These are phyloP conservation scores for Aspergillus aculeatinus DNA, from an alignment of 2,329 filamentous ascomycete species.

Conservation along the genomic window DNA sequence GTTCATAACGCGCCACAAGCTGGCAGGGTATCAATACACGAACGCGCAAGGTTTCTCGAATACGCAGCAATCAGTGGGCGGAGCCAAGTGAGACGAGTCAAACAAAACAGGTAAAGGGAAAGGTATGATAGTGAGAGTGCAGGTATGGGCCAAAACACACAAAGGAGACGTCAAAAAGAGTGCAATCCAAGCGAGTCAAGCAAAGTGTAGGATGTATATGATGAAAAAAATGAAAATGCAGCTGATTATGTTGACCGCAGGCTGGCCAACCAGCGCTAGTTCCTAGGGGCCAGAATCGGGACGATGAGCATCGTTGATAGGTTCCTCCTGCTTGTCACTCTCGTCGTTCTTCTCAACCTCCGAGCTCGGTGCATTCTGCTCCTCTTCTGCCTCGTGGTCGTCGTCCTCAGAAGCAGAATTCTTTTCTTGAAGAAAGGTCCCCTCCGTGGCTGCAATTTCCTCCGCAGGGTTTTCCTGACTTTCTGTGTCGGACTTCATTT, in stretches of 20 bases:
- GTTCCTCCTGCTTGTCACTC: neutral
- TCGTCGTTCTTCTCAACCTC: constrained; percentile 11
- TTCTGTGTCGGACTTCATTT: neutral
- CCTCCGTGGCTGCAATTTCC: constrained; percentile 12
- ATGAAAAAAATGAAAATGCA: constrained; percentile 4
- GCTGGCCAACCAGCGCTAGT: constrained; percentile 1
- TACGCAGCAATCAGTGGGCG: constrained; percentile 4
- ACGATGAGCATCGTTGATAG: neutral
- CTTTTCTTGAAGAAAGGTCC: constrained; percentile 9
- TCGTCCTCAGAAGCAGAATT: constrained; percentile 6
- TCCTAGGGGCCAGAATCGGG: constrained; percentile 3
- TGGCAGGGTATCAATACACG: constrained; percentile 25
- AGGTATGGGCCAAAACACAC: neutral
- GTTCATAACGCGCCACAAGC: constrained; percentile 25
- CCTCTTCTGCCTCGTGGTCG: constrained; percentile 7
- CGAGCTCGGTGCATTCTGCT: neutral
- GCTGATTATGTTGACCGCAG: constrained; percentile 4
- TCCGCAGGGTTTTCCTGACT: constrained; percentile 1
- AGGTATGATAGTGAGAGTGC: neutral
- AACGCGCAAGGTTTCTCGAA: constrained; percentile 15
- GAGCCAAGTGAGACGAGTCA: constrained; percentile 1
- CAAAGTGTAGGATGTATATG: neutral
- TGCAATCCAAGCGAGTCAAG: neutral
- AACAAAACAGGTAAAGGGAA: constrained; percentile 2
- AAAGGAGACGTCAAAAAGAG: constrained; percentile 1